phyloP scores from a whole-genome alignment of 345 rosid genomes.

The Populus deltoides region DNA sequence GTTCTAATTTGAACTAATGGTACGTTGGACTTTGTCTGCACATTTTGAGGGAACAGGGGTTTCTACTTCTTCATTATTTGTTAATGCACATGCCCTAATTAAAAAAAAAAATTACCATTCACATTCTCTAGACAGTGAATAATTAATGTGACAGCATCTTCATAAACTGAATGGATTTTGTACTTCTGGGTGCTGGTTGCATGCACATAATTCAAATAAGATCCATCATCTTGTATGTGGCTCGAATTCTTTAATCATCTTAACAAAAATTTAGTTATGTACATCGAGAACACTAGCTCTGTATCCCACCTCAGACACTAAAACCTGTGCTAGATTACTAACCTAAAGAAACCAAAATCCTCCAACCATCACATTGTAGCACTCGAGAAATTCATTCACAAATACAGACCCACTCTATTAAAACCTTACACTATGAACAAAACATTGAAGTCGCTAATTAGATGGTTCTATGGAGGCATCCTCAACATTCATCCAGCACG shows the following conservation, averaged over 20 bases:
- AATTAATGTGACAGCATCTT: neutral
- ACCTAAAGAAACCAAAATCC: neutral
- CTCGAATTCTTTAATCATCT: neutral
- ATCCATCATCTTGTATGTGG: neutral
- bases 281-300: neutral
- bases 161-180: neutral
- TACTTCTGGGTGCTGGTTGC: neutral
- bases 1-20: no score
- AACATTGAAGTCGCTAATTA: neutral
- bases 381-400: neutral
- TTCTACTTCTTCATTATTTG: no score
- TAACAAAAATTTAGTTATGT: neutral
- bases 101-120: no score
- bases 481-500: neutral
- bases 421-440: neutral
- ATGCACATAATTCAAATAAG: neutral
- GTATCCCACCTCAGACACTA: neutral
- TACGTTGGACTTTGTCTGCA: no score
- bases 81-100: no score
- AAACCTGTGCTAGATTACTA: neutral
- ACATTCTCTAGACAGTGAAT: no score
- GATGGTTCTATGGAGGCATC: neutral
- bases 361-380: neutral
- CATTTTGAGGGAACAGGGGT: no score
- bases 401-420: neutral